Evolutionary conservation across 495 filamentous ascomycete species (phyloP), one percentile per base, ranked within the genome.

Genomic region (Neurospora sp.): DNA sequence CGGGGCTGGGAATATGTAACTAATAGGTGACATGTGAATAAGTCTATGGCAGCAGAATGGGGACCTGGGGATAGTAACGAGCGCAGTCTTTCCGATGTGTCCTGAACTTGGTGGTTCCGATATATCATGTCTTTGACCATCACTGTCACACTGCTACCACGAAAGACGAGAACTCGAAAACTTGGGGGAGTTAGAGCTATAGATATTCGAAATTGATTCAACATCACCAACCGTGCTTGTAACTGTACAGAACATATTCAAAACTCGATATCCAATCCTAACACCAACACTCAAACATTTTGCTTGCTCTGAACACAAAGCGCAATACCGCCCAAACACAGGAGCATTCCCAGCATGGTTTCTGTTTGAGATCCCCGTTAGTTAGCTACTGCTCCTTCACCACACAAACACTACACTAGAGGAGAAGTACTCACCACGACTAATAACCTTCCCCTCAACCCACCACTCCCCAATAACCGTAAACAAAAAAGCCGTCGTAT

Each of bases 401-500:
- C 39, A 40, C 39, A 40, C 39, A 40, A 11, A 40, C 39, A 40
- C 39, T 40, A 41, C 12, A 6, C 12, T 11, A 6, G 38, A 46
- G 18, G 40, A 16, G 38, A 46, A 3, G 4, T 14, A 84, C 87
- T 72, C 81, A 91, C 91, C 88, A 85, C 89, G 85, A 73, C 88
- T 90, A 74, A 98, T 96, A 4, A 92, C 91, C 82, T 98, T 98
- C 74, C 87, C 88, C 72, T 97, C 96, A 0, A 94, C 93, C 85
- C 91, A 96, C 95, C 94, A 98, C 76, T 99, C 96, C 0, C 94
- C 96, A 40, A 97, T 79, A 10, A 97, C 95, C 0, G 96, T 99
- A 78, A 98, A 99, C 70, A 98, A 77, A 76, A 99, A 99, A 0
- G 96, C 96, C 74, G 96, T 81, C 1, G 93, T 96, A 77, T 99